Conservation (phyloP, 306 rosid genomes). For the Mimosa bimucronata region DNA sequence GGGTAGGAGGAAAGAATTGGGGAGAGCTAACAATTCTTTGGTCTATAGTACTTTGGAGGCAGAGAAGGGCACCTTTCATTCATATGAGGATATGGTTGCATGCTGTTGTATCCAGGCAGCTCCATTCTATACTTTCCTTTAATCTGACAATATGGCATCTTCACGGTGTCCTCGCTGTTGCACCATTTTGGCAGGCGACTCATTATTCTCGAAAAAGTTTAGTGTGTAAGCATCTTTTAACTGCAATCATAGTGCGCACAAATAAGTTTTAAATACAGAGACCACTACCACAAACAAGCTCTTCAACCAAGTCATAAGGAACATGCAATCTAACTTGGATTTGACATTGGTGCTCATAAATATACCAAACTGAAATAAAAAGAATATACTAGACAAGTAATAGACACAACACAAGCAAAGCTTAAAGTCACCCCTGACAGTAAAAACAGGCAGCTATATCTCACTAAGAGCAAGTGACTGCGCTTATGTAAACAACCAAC, state of each 20-base stretch:
- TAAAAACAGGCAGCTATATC: neutral
- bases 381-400: neutral
- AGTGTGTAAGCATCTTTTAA: conserved; percentile 92
- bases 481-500: neutral
- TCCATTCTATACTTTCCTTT: conserved; percentile 90
- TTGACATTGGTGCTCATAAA: no score
- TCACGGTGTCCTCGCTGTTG: conserved; percentile 71
- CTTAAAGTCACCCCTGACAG: neutral
- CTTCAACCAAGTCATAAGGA: conserved; percentile 8
- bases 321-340: neutral
- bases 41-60: conserved; percentile 78
- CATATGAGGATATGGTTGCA: conserved; percentile 83
- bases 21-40: conserved; percentile 59
- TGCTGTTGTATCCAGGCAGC: conserved; percentile 77
- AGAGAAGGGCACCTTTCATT: conserved; percentile 94
- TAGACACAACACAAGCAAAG: neutral
- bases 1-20: conserved; percentile 23
- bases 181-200: conserved; percentile 94
- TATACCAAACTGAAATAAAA: neutral
- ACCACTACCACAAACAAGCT: conserved; percentile 30
- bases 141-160: conserved; percentile 96
- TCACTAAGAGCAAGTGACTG: neutral
- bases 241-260: conserved; percentile 58
- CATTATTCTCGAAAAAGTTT: conserved; percentile 78
- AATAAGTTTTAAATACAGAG: conserved; percentile 12